Percentiles rank a stretch among this genome's conserved stretches.
phyloP scores from a whole-genome alignment of 1,139 yeast genomes.

The Taphrina deformans region DNA sequence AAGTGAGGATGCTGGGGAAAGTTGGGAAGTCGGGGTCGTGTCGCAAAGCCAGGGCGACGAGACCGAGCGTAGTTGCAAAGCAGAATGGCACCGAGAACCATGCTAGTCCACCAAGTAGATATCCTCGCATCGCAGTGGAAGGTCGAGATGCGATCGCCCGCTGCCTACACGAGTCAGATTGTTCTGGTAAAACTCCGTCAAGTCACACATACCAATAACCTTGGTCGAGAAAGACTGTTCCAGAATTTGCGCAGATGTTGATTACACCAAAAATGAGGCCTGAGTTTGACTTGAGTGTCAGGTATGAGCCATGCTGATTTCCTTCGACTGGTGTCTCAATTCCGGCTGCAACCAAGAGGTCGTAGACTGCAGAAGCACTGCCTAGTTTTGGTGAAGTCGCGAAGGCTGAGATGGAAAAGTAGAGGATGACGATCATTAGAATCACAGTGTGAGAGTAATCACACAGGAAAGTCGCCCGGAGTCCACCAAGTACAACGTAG shows the following conservation, averaged over 20 bases:
- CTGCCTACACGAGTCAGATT: slow-evolving; percentile 40
- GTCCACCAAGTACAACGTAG: slow-evolving; percentile 52
- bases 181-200: neutral
- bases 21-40: slow-evolving; percentile 47
- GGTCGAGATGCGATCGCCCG: slow-evolving; percentile 51
- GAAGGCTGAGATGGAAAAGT: slow-evolving; percentile 47
- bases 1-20: slow-evolving; percentile 43
- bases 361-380: slow-evolving; percentile 53
- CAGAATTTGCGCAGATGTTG: slow-evolving; percentile 39
- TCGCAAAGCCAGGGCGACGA: slow-evolving; percentile 48
- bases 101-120: slow-evolving; percentile 49
- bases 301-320: slow-evolving; percentile 52
- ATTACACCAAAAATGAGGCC: slow-evolving; percentile 49
- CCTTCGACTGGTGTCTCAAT: slow-evolving; percentile 48
- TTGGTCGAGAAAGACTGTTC: slow-evolving; percentile 49
- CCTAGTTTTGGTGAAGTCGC: slow-evolving; percentile 51
- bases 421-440: slow-evolving; percentile 48
- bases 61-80: slow-evolving; percentile 48
- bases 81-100: slow-evolving; percentile 51
- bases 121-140: slow-evolving; percentile 47
- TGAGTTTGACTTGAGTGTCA: slow-evolving; percentile 52
- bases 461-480: slow-evolving; percentile 53
- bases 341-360: slow-evolving; percentile 47
- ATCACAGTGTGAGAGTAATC: slow-evolving; percentile 54
- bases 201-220: slow-evolving; percentile 51